Base-by-base conservation (phyloP, 2,329 filamentous ascomycete species). In the Aspergillus piperis region DNA sequence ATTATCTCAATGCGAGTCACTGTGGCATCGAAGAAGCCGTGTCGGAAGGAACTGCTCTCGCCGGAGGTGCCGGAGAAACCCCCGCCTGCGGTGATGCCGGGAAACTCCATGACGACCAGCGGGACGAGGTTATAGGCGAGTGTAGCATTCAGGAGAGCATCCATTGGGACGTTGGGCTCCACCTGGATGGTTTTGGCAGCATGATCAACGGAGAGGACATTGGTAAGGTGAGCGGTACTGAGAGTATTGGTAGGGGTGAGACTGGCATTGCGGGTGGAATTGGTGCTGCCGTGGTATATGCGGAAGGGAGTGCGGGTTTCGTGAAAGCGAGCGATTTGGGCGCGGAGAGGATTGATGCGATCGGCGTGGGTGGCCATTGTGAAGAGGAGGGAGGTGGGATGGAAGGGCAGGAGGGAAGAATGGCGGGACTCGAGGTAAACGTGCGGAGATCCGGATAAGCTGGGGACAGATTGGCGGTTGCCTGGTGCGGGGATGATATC, bases 261-360 rank as follows among this genome's bases (percentile, higher is more conserved):
- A 19, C 79, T 76, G 7, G 81, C 81, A 25, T 83, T 82, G 7
- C 90, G 86, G 39, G 90, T 92, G 74, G 86, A 90, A 77, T 91
- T 92, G 25, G 90, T 92, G 0, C 88, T 87, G 62, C 90, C 90
- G 75, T 92, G 90, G 67, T 87, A 90, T 70, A 92, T 88, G n/a
- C 89, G 83, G 75, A 90, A 92, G 2, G 88, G 84, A 70, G 83
- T 76, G 57, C 82, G 74, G 48, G 78, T 78, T 11, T 78, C 73
- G 69, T 82, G 70, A 73, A 85, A 86, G 17, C 11, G 53, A n/a
- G 41, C 30, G 25, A 55, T 44, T 36, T 44, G 39, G 11, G n/a
- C 5, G 25, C 38, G 13, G 4, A 55, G n/a, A n/a, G 53, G 5
- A 7, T 10, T 10, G n/a, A 55, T 44, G 8, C 25, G 39, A 4